Conservation (phyloP, 345 rosid genomes). For the Rubroshorea leprosula region DNA sequence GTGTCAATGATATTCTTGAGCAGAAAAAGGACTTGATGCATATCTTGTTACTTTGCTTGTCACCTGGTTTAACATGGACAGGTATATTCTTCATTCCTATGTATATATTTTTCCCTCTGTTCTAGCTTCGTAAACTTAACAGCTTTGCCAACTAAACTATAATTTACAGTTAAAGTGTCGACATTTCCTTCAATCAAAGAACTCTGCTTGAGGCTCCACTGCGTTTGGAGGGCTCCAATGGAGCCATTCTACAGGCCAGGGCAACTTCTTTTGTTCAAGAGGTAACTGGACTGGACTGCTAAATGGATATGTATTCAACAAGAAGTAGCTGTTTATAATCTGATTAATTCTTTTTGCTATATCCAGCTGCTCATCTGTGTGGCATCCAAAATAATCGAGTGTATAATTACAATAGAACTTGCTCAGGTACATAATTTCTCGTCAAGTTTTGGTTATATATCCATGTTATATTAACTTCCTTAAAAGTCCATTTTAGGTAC, state of each 20-base stretch:
- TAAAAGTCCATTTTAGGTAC: too few relatives aligned
- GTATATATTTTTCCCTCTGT: constrained; percentile 13
- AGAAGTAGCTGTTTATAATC: constrained; percentile 1
- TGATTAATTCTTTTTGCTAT: constrained; percentile 18
- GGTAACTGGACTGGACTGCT: constrained; percentile 46
- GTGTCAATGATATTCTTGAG: constrained; percentile 43
- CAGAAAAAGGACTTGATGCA: constrained; percentile 51
- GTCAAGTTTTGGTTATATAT: neutral
- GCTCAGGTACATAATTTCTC: constrained; percentile 59
- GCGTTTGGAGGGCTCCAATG: constrained; percentile 32
- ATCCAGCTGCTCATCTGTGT: constrained; percentile 57
- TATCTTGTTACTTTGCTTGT: constrained; percentile 39
- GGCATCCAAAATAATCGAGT: constrained; percentile 55
- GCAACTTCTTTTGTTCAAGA: constrained; percentile 42
- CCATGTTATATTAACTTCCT: too few relatives aligned
- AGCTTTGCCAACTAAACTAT: constrained; percentile 15
- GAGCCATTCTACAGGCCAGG: constrained; percentile 25
- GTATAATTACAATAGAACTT: constrained; percentile 72
- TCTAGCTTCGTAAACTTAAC: neutral
- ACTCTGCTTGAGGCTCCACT: constrained; percentile 59
- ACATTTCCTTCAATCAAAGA: constrained; percentile 61
- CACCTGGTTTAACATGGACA: constrained; percentile 74
- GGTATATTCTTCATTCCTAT: constrained; percentile 37
- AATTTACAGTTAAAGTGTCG: constrained; percentile 66
- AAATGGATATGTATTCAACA: constrained; percentile 1